Conservation (phyloP, 208 protist genomes). For the Phytomonas serpens region DNA sequence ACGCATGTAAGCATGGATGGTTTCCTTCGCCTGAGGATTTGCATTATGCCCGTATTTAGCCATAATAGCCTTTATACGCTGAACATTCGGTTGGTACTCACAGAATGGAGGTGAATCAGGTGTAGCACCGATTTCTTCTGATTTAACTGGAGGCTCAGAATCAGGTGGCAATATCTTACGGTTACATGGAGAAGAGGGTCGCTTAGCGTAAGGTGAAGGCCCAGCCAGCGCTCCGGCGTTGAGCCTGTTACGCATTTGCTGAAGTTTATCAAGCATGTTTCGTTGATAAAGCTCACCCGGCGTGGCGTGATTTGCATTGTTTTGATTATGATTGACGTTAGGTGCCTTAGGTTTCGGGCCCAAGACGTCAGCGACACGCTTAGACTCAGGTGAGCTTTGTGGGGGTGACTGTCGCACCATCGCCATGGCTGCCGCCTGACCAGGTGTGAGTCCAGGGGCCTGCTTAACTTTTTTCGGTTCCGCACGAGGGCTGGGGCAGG, state of each 20-base stretch:
- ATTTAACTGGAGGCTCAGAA: neutral
- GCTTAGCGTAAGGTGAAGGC: neutral
- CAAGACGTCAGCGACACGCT: constrained; percentile 17
- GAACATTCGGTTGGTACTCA: constrained; percentile 46
- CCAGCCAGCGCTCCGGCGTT: neutral
- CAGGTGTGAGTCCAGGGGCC: constrained; percentile 44
- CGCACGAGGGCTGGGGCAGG: neutral
- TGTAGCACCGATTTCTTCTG: neutral
- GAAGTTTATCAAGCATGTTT: neutral
- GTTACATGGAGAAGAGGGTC: neutral
- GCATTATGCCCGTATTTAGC: constrained; percentile 60
- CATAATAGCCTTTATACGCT: constrained; percentile 79
- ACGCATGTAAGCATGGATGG: constrained; percentile 84
- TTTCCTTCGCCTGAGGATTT: constrained; percentile 64
- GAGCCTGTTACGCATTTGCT: neutral
- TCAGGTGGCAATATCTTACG: neutral
- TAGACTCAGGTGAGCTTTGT: constrained; percentile 6
- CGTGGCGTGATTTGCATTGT: neutral
- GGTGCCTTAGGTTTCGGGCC: constrained; percentile 24
- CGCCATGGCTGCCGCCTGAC: constrained; percentile 70
- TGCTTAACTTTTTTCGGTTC: constrained; percentile 9
- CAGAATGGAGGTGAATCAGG: neutral
- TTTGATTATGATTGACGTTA: constrained; percentile 5
- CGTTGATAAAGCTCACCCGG: neutral
- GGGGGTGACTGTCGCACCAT: constrained; percentile 30